A percentile compares a stretch with the other conserved stretches of the same genome.
phyloP scores from a whole-genome alignment of 2,329 filamentous ascomycete genomes.

The Colletotrichum navitas region DNA sequence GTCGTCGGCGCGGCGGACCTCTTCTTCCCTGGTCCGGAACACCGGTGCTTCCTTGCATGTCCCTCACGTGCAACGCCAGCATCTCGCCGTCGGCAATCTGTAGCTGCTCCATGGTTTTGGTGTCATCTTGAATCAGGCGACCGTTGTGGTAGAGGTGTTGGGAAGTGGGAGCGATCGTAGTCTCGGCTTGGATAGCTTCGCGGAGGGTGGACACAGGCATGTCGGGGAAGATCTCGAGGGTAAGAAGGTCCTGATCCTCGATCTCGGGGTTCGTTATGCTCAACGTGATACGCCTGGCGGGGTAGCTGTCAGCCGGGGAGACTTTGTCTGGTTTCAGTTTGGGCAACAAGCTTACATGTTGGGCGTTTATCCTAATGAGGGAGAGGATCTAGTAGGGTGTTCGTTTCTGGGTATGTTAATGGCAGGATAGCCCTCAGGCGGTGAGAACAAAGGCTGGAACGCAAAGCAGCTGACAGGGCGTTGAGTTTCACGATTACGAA shows the following conservation, averaged over 20 bases:
- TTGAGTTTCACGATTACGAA: slow-evolving; percentile 37
- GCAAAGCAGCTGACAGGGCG: slow-evolving; percentile 2
- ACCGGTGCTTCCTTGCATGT: slow-evolving; percentile 64
- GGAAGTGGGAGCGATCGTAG: slow-evolving; percentile 75
- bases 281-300: slow-evolving; percentile 84
- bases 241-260: slow-evolving; percentile 76
- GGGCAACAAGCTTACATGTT: slow-evolving; percentile 31
- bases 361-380: slow-evolving; percentile 8
- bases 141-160: slow-evolving; percentile 95
- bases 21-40: slow-evolving; percentile 54
- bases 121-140: slow-evolving; percentile 78
- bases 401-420: neutral
- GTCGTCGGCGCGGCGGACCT: slow-evolving; percentile 52
- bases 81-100: slow-evolving; percentile 91
- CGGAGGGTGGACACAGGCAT: slow-evolving; percentile 90
- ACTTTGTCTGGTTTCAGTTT: neutral
- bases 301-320: slow-evolving; percentile 19
- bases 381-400: neutral
- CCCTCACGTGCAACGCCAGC: slow-evolving; percentile 85
- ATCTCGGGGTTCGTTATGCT: slow-evolving; percentile 82
- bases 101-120: slow-evolving; percentile 84
- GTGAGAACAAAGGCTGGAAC: neutral
- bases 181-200: slow-evolving; percentile 88
- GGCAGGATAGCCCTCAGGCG: neutral
- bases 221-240: slow-evolving; percentile 83